Conservation (phyloP, 305 asterid species). For the Euphrasia arctica region DNA sequence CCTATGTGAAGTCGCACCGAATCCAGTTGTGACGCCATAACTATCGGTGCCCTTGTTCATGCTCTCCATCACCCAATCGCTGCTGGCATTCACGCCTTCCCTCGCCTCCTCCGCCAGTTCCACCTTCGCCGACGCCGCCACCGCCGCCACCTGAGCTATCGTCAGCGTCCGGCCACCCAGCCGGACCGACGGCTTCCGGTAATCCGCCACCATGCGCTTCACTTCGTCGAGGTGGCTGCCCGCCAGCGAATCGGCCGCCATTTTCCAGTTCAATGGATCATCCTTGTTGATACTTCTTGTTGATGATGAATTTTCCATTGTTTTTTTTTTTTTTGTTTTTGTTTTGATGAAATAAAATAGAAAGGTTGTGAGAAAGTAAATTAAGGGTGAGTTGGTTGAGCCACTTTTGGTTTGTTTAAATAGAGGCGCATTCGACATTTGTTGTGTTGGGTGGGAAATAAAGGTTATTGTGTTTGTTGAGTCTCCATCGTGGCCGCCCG, state of each 20-base stretch:
- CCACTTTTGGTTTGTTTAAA: constrained; percentile 39
- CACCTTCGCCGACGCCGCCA: constrained; percentile 42
- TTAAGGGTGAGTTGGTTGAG: constrained; percentile 49
- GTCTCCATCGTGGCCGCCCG: constrained; percentile 33
- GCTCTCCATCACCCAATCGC: constrained; percentile 68
- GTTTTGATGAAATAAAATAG: too few species aligned
- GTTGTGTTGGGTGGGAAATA: constrained; percentile 34
- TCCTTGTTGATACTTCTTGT: too few species aligned
- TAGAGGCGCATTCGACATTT: constrained; percentile 38
- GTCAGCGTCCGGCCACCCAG: constrained; percentile 57
- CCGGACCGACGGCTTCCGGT: constrained; percentile 40
- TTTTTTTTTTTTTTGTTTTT: too few species aligned
- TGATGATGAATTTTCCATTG: too few species aligned
- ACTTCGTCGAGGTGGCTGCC: constrained; percentile 67
- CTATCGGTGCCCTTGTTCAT: constrained; percentile 57
- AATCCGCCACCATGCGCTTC: constrained; percentile 58
- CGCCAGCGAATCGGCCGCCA: constrained; percentile 44
- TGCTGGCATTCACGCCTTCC: constrained; percentile 53
- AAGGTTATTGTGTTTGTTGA: constrained; percentile 29
- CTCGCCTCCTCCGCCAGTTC: constrained; percentile 53
- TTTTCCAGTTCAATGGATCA: constrained; percentile 56
- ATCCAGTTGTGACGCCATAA: constrained; percentile 63
- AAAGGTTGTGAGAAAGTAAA: constrained; percentile 23
- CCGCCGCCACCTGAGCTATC: constrained; percentile 55
- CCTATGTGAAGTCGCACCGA: constrained; percentile 66